Base-by-base conservation (phyloP, 2,329 filamentous ascomycete genomes). In the Fusarium avenaceum region DNA sequence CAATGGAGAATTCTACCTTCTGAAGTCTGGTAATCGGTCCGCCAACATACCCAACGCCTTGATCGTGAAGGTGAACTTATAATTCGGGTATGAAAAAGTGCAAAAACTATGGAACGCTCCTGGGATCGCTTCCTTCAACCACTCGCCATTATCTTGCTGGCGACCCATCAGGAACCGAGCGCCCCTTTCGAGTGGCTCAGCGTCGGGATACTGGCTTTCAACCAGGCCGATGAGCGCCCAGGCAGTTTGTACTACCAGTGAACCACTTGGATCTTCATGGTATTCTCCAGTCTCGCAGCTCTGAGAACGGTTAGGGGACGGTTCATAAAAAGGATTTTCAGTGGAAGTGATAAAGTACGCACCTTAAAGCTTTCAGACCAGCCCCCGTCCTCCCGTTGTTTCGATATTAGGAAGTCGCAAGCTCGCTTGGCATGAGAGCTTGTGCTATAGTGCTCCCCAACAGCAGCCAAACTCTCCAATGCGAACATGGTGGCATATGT, bases 71-170 rank as follows among this genome's bases (percentile, higher is more conserved):
- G 28, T 30, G 8, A 13, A 30, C 10, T 30, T 98, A 84, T 98
- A 98, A 83, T 98, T 98, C 44, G 94, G 94, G 76, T 98, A 98
- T 1, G 93, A 95, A 71, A 97, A 98, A 92, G 97, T 97, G 84
- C 94, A 97, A 76, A 90, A 95, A 82, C 97, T 97, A 81, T 98
- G 97, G 81, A 98, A 98, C 15, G 97, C 95, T 2, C 95, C 95
- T 77, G 98, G 94, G 72, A 98, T 97, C 0, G 91, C 90, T 79
- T 97, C 94, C 76, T 96, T 93, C 69, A 92, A 77, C 95, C 94
- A 98, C 81, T 97, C 94, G 14, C 96, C 96, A 75, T 96, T 97
- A 3, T 82, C 75, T 78, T 93, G 90, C 81, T 98, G 95, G 53
- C 94, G 86, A 20, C 85, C 81, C 89, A 97, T 94, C 60, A 98